These are phyloP conservation scores for Asterionellopsis glacialis DNA, from an alignment of 108 stramenopile genomes.

Conservation along the genomic window DNA sequence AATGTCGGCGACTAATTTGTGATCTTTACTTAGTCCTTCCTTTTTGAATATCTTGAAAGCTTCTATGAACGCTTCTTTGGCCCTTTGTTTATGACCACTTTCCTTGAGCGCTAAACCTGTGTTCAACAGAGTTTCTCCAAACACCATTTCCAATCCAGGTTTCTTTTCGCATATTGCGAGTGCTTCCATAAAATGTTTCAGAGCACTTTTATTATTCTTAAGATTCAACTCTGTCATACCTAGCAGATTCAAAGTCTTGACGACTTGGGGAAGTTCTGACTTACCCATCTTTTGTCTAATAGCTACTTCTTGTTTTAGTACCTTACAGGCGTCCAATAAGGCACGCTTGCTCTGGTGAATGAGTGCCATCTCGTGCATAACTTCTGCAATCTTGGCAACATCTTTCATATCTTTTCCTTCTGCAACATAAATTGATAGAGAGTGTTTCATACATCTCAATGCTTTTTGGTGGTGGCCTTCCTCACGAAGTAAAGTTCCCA, in stretches of 20 bases:
- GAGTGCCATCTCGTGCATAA: constrained; percentile 58
- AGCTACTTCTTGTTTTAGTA: constrained; percentile 50
- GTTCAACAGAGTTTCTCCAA: constrained; percentile 46
- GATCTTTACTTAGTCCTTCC: constrained; percentile 15
- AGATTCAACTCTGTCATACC: constrained; percentile 45
- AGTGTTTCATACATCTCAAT: constrained; percentile 61
- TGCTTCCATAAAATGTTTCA: constrained; percentile 55
- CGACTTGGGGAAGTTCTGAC: constrained; percentile 39
- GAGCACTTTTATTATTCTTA: constrained; percentile 37
- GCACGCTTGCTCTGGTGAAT: constrained; percentile 32
- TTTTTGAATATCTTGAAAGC: constrained; percentile 39
- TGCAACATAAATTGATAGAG: constrained; percentile 46
- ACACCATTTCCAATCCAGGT: constrained; percentile 20
- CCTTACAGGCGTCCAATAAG: constrained; percentile 35
- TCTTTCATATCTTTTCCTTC: constrained; percentile 49
- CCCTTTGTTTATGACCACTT: constrained; percentile 30
- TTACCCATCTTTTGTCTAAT: constrained; percentile 47
- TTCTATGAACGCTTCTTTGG: constrained; percentile 40
- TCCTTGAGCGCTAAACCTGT: constrained; percentile 47
- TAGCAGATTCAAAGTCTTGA: constrained; percentile 40
- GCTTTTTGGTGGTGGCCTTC: constrained; percentile 47
- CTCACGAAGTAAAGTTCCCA: constrained; percentile 43
- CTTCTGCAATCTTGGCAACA: constrained; percentile 54
- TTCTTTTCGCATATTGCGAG: constrained; percentile 37
- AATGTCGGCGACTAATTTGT: background rate